Conservation (phyloP, 108 stramenopile species). For the Skeletonema costatum region DNA sequence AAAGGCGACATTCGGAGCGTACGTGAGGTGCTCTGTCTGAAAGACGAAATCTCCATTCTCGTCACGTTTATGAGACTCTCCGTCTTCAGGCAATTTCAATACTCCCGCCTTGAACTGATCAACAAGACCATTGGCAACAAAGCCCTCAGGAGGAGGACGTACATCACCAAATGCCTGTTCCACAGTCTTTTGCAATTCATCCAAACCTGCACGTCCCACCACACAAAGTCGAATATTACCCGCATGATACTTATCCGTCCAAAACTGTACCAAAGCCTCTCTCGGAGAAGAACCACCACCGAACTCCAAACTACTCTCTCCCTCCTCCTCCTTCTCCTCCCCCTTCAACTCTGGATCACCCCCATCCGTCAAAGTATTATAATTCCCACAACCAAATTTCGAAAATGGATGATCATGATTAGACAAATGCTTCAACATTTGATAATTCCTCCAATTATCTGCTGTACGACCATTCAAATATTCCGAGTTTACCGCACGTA, state of each 20-base stretch:
- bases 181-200: slow-evolving; percentile 75
- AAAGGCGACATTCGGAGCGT: slow-evolving; percentile 66
- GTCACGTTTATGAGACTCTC: slow-evolving; percentile 16
- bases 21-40: slow-evolving; percentile 72
- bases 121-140: slow-evolving; percentile 51
- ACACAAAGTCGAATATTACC: slow-evolving; percentile 90
- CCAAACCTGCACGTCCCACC: slow-evolving; percentile 80
- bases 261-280: slow-evolving; percentile 51
- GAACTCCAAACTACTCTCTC: slow-evolving; percentile 27
- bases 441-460: slow-evolving; percentile 92
- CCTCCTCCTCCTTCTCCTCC: slow-evolving; percentile 42
- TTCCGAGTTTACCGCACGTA: slow-evolving; percentile 96
- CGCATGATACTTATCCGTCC: slow-evolving; percentile 85
- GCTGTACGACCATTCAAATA: slow-evolving; percentile 91
- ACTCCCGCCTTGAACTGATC: slow-evolving; percentile 48
- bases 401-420: slow-evolving; percentile 77
- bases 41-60: slow-evolving; percentile 51
- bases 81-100: slow-evolving; percentile 23
- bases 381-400: slow-evolving; percentile 96
- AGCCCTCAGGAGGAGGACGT: slow-evolving; percentile 47
- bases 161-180: slow-evolving; percentile 76
- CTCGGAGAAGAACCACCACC: slow-evolving; percentile 59
- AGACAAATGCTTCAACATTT: slow-evolving; percentile 72
- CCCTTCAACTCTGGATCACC: slow-evolving; percentile 43
- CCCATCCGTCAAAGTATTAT: slow-evolving; percentile 84